Percentiles rank a stretch among this genome's conserved stretches.
phyloP scores from a whole-genome alignment of 2,329 filamentous ascomycete genomes.

The Tothia fuscella region DNA sequence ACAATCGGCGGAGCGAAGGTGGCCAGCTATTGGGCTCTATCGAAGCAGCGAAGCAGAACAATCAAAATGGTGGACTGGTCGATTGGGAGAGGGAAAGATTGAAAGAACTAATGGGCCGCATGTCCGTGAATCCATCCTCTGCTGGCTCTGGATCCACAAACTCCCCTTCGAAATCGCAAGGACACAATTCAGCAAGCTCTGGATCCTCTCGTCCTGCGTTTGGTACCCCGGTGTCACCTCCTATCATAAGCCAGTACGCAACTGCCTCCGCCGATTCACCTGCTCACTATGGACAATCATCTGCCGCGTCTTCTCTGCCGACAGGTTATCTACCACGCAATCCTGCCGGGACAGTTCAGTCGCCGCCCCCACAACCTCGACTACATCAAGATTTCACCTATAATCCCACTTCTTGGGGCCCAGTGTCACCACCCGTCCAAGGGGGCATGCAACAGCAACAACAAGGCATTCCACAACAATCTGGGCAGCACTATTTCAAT shows the following conservation, averaged over 20 bases:
- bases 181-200: slow-evolving; percentile 29
- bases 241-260: slow-evolving; percentile 34
- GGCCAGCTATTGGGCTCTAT: slow-evolving; percentile 82
- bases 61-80: slow-evolving; percentile 46
- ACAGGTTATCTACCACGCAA: slow-evolving; percentile 20
- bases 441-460: slow-evolving; percentile 19
- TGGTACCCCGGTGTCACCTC: slow-evolving; percentile 36
- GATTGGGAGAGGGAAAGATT: slow-evolving; percentile 79
- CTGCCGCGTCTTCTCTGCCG: slow-evolving; percentile 19
- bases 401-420: slow-evolving; percentile 7
- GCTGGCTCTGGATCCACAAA: slow-evolving; percentile 19
- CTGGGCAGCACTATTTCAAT: slow-evolving; percentile 19
- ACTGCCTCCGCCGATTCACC: slow-evolving; percentile 7
- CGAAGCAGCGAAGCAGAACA: slow-evolving; percentile 58
- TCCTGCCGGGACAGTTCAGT: slow-evolving; percentile 15
- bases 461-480: slow-evolving; percentile 23
- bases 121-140: slow-evolving; percentile 59
- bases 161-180: slow-evolving; percentile 23
- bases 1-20: slow-evolving; percentile 83
- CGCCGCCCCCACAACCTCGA: slow-evolving; percentile 14
- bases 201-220: slow-evolving; percentile 36
- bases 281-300: slow-evolving; percentile 19
- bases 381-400: slow-evolving; percentile 9
- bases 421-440: slow-evolving; percentile 8
- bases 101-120: slow-evolving; percentile 83